Conservation (phyloP, 805 yeast genomes). For the Candida arabinofermentans region DNA sequence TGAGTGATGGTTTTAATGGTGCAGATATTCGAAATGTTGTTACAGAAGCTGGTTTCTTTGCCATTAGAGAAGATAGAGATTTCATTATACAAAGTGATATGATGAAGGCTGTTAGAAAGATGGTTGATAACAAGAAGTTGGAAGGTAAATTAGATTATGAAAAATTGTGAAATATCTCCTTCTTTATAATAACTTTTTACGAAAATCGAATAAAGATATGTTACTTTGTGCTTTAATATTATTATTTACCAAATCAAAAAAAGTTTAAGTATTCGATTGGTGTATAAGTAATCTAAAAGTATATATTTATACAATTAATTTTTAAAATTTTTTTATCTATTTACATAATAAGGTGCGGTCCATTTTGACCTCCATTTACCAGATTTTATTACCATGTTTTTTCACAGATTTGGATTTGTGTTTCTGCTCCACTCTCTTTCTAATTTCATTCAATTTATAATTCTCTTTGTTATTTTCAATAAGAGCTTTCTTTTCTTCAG, state of each 20-base stretch:
- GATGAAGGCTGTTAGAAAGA: conserved; percentile 98
- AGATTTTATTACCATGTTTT: conserved; percentile 13
- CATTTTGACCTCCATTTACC: too few relatives aligned
- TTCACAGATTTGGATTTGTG: conserved; percentile 18
- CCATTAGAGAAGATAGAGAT: conserved; percentile 96
- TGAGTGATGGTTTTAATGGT: conserved; percentile 99
- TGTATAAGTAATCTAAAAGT: too few relatives aligned
- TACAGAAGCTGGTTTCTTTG: conserved; percentile 98
- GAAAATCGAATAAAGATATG: too few relatives aligned
- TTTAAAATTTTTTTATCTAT: not conserved
- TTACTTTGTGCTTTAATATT: too few relatives aligned
- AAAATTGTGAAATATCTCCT: conserved; percentile 53
- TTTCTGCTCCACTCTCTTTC: conserved; percentile 13
- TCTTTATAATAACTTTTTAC: not conserved
- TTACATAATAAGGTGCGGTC: too few relatives aligned
- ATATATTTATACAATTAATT: not conserved
- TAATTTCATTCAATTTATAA: conserved; percentile 18
- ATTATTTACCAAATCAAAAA: too few relatives aligned
- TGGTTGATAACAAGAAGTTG: conserved; percentile 92
- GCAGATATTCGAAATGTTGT: conserved; percentile 96
- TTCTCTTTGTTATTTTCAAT: conserved; percentile 21
- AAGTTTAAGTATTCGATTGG: too few relatives aligned
- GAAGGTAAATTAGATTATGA: conserved; percentile 96
- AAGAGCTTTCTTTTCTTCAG: conserved; percentile 14
- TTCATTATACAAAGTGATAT: conserved; percentile 89